A percentile compares a stretch with the other conserved stretches of the same genome.
Conservation (phyloP, 164 flowering plant genomes). For the Cinnamomum chago region DNA sequence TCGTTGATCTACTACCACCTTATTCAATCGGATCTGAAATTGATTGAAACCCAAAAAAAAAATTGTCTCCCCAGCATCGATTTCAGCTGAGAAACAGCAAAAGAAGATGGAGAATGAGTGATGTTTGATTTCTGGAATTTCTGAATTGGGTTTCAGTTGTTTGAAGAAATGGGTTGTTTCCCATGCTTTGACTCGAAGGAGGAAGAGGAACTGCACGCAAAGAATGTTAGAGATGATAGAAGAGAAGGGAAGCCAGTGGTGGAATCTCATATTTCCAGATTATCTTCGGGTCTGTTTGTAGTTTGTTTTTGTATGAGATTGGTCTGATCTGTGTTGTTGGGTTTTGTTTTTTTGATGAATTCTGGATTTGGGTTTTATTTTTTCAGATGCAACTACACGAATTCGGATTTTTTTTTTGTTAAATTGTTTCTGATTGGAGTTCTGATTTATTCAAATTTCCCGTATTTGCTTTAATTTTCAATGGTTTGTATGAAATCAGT, state of each 20-base stretch:
- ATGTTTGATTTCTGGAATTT: constrained; percentile 7
- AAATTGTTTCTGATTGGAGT: not conserved
- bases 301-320: not conserved
- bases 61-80: not conserved
- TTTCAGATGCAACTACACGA: not conserved
- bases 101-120: constrained; percentile 1
- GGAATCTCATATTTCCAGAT: constrained; percentile 24
- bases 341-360: not conserved
- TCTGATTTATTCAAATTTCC: not conserved
- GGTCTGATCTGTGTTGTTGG: not conserved
- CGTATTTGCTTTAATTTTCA: not conserved
- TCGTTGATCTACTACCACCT: not conserved
- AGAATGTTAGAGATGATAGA: constrained; percentile 14
- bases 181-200: constrained; percentile 38
- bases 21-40: not conserved
- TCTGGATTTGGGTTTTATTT: not conserved
- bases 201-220: constrained; percentile 24
- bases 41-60: not conserved
- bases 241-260: constrained; percentile 12
- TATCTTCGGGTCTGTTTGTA: constrained; percentile 29
- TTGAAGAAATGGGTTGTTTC: constrained; percentile 35
- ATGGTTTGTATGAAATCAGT: not conserved
- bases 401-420: not conserved
- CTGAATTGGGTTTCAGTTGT: constrained; percentile 7
- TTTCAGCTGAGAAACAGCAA: not conserved